Evolutionary conservation across 805 yeast genomes (phyloP).

Genomic region (Metahyphopichia silvanorum): DNA sequence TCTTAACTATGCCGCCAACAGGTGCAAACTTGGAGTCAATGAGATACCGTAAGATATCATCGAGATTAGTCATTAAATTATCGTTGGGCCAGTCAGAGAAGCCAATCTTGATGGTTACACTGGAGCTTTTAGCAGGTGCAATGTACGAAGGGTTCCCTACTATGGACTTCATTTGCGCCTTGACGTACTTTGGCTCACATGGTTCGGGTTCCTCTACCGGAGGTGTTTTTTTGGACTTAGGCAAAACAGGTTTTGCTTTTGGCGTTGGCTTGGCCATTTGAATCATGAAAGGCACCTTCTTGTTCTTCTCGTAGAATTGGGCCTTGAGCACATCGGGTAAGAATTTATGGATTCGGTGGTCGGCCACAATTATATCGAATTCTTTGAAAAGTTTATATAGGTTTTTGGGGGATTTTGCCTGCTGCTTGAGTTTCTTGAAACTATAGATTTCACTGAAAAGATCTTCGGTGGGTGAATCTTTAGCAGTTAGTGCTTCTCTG

Average conservation of each 20-base stretch:
- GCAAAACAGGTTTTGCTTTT: slow-evolving; percentile 15
- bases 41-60: slow-evolving; percentile 49
- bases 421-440: slow-evolving; percentile 51
- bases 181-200: slow-evolving; percentile 64
- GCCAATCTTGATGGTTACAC: slow-evolving; percentile 61
- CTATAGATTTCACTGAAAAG: slow-evolving; percentile 59
- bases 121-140: slow-evolving; percentile 60
- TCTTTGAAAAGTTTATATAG: slow-evolving; percentile 52
- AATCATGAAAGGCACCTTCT: slow-evolving; percentile 64
- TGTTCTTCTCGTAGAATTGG: slow-evolving; percentile 59
- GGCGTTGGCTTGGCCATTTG: slow-evolving; percentile 50
- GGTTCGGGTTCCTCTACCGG: slow-evolving; percentile 52
- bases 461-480: slow-evolving; percentile 57
- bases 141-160: slow-evolving; percentile 57
- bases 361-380: slow-evolving; percentile 66
- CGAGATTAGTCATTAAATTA: slow-evolving; percentile 50
- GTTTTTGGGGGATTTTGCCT: slow-evolving; percentile 41
- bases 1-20: slow-evolving; percentile 56
- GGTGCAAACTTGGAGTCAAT: slow-evolving; percentile 44
- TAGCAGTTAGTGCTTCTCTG: slow-evolving; percentile 44
- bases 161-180: slow-evolving; percentile 62
- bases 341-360: slow-evolving; percentile 61
- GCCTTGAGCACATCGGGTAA: slow-evolving; percentile 58
- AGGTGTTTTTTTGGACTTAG: slow-evolving; percentile 25
- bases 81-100: slow-evolving; percentile 41